Evolutionary conservation across 192 early-diverging fungal genomes (phyloP).

Genomic region (Backusella australiensis): DNA sequence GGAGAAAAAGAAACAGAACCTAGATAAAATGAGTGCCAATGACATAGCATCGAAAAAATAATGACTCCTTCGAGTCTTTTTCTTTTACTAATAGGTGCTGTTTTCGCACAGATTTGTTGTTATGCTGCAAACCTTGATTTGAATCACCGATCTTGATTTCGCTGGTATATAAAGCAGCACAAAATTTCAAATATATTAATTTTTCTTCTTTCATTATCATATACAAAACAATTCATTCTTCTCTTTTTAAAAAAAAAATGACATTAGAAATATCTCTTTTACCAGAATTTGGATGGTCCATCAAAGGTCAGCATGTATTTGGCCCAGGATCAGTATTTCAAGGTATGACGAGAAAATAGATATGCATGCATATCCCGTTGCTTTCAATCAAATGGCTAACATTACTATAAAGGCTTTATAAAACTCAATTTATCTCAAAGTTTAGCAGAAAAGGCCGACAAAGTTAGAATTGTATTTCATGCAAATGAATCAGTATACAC

Average conservation of each 20-base stretch:
- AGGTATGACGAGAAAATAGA: neutral
- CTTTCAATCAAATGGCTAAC: neutral
- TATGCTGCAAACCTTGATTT: neutral
- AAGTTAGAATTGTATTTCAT: conserved; percentile 11
- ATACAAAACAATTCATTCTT: neutral
- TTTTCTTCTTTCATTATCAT: neutral
- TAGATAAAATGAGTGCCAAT: neutral
- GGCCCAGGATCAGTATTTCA: conserved; percentile 12
- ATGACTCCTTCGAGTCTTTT: neutral
- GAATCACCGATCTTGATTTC: neutral
- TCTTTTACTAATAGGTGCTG: neutral
- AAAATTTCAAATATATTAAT: neutral
- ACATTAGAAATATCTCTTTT: neutral
- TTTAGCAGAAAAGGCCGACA: neutral
- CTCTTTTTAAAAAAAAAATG: conserved; percentile 4
- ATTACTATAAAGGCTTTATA: neutral
- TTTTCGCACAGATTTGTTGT: neutral
- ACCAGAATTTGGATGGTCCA: conserved; percentile 6
- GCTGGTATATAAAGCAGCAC: neutral
- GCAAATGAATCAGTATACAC: neutral
- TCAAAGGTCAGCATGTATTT: neutral
- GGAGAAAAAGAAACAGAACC: no score
- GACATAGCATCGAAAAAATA: neutral
- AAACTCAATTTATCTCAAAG: neutral
- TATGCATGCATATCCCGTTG: neutral